phyloP scores from a whole-genome alignment of 176 grass and related monocot species.

The Bonia amplexicaulis region DNA sequence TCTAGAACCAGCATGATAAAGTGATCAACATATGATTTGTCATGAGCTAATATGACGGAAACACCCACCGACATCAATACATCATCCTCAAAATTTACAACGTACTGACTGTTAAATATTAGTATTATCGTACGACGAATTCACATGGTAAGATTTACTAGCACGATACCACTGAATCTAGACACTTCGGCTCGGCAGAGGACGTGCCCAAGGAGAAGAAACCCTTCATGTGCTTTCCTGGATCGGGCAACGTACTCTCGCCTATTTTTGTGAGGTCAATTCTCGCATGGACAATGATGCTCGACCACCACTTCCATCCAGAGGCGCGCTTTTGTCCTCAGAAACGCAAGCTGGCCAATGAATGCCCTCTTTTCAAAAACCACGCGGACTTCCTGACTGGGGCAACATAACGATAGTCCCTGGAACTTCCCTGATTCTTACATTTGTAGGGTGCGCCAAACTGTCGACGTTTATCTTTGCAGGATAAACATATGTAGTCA shows the following conservation, averaged over 20 bases:
- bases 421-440: neutral
- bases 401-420: neutral
- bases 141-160: neutral
- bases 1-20: neutral
- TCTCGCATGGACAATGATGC: neutral
- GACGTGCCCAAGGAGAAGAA: neutral
- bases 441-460: neutral
- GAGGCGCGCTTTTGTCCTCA: neutral
- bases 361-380: neutral
- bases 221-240: neutral
- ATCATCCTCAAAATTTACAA: conserved; percentile 9
- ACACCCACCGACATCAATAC: neutral
- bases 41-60: neutral
- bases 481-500: neutral
- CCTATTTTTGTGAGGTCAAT: neutral
- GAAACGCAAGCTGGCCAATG: conserved; percentile 4
- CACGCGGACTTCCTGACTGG: neutral
- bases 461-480: neutral
- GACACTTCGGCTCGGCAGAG: neutral
- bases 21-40: neutral
- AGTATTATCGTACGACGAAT: neutral
- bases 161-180: neutral
- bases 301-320: neutral
- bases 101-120: neutral
- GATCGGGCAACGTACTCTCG: neutral